These are phyloP conservation scores for Anthoceros angustus DNA, from an alignment of 225 moss, liverwort and hornwort genomes.

Conservation along the genomic window DNA sequence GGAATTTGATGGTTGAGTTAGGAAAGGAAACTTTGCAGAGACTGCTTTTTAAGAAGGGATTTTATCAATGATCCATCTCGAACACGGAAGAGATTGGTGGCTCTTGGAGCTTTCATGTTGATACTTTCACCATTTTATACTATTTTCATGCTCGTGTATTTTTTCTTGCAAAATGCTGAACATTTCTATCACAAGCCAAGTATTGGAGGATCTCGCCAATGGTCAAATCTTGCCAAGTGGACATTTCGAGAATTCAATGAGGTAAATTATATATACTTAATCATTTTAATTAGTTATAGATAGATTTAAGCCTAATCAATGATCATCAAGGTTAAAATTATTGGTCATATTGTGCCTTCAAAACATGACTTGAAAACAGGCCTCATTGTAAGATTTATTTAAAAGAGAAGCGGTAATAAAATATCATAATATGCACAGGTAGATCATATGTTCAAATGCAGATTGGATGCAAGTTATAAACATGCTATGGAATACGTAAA, in stretches of 20 bases:
- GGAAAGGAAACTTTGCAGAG: conserved; percentile 29
- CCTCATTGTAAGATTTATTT: too few relatives aligned
- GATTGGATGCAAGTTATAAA: conserved; percentile 73
- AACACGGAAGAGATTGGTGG: conserved; percentile 70
- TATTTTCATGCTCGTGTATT: conserved; percentile 92
- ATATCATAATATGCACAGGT: conserved; percentile 25
- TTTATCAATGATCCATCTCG: conserved; percentile 72
- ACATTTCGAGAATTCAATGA: conserved; percentile 95
- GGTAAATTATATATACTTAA: conserved; percentile 23
- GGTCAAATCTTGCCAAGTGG: conserved; percentile 97
- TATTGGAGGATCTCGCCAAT: conserved; percentile 72
- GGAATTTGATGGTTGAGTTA: too few relatives aligned
- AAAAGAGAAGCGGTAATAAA: too few relatives aligned
- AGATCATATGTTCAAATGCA: conserved; percentile 95
- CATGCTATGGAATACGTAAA: conserved; percentile 90
- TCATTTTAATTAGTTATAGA: too few relatives aligned
- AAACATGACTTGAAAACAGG: too few relatives aligned
- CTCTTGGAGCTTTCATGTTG: conserved; percentile 75
- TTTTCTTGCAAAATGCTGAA: conserved; percentile 91
- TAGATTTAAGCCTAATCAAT: too few relatives aligned
- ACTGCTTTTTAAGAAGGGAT: conserved; percentile 71
- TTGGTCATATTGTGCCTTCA: too few relatives aligned
- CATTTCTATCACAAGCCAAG: conserved; percentile 91
- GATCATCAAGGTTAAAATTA: too few relatives aligned
- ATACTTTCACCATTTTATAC: conserved; percentile 84